Evolutionary conservation across 208 protist species (phyloP).

Genomic region (Porcisia deanei): DNA sequence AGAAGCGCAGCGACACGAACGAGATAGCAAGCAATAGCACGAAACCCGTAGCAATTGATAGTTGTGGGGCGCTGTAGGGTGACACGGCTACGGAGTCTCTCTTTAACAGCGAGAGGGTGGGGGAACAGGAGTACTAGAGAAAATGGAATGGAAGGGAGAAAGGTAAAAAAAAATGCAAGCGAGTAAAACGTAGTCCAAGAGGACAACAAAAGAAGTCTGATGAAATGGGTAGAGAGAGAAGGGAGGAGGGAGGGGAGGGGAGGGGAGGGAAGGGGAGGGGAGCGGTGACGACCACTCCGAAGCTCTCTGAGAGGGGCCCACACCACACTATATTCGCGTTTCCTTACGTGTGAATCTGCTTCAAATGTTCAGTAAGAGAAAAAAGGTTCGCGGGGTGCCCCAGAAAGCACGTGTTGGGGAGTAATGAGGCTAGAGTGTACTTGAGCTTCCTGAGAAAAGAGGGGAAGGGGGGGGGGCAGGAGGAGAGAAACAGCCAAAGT

Average conservation of each 20-base stretch:
- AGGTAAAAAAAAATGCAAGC: neutral
- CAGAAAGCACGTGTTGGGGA: too few relatives aligned
- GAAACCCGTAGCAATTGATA: neutral
- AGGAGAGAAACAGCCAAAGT: neutral
- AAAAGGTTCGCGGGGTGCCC: too few relatives aligned
- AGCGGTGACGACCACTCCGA: too few relatives aligned
- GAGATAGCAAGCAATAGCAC: neutral
- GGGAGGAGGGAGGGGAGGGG: too few relatives aligned
- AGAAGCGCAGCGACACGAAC: neutral
- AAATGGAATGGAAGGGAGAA: neutral
- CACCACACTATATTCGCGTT: neutral
- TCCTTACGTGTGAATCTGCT: too few relatives aligned
- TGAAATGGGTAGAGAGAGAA: too few relatives aligned
- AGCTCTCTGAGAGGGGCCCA: too few relatives aligned
- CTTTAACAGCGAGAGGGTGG: neutral
- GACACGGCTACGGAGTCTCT: neutral
- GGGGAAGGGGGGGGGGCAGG: neutral
- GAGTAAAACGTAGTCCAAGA: too few relatives aligned
- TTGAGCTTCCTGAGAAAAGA: neutral
- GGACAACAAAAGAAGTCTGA: too few relatives aligned
- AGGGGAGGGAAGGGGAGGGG: too few relatives aligned
- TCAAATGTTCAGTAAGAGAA: too few relatives aligned
- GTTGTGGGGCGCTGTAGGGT: neutral
- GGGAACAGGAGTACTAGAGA: neutral
- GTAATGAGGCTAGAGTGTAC: too few relatives aligned